phyloP scores from a whole-genome alignment of 1,284 basidiomycete species.

The Moesziomyces parantarcticus region DNA sequence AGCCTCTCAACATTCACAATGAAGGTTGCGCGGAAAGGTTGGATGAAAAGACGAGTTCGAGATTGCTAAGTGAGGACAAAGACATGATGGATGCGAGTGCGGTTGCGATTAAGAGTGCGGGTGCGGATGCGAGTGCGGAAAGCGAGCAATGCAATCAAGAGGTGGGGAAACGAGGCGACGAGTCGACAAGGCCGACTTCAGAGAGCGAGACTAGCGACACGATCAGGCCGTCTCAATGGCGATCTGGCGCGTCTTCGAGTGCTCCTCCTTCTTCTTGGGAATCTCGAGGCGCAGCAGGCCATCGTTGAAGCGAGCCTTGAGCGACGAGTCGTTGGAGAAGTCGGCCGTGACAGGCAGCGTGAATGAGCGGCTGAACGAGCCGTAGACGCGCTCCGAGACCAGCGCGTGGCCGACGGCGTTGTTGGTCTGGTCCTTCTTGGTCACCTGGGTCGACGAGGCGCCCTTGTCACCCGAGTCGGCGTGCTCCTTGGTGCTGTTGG shows the following conservation, averaged over 20 bases:
- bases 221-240: constrained; percentile 35
- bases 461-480: constrained; percentile 9
- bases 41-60: not conserved
- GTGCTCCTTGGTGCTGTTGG: not conserved
- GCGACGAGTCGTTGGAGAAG: constrained; percentile 26
- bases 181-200: not conserved
- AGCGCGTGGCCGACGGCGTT: constrained; percentile 35
- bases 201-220: not conserved
- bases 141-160: too few relatives aligned
- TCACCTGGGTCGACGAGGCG: constrained; percentile 26
- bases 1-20: too few relatives aligned
- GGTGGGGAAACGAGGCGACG: too few relatives aligned
- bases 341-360: constrained; percentile 48
- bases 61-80: too few relatives aligned
- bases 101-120: too few relatives aligned
- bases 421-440: constrained; percentile 30
- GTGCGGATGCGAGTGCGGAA: too few relatives aligned
- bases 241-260: constrained; percentile 50
- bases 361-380: constrained; percentile 54
- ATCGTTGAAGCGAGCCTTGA: constrained; percentile 54
- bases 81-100: not conserved
- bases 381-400: constrained; percentile 51
- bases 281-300: constrained; percentile 55
- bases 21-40: too few relatives aligned
- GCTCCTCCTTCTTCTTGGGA: constrained; percentile 52